These are phyloP conservation scores for Mycena chlorophos DNA, from an alignment of 768 basidiomycete species.

Conservation along the genomic window DNA sequence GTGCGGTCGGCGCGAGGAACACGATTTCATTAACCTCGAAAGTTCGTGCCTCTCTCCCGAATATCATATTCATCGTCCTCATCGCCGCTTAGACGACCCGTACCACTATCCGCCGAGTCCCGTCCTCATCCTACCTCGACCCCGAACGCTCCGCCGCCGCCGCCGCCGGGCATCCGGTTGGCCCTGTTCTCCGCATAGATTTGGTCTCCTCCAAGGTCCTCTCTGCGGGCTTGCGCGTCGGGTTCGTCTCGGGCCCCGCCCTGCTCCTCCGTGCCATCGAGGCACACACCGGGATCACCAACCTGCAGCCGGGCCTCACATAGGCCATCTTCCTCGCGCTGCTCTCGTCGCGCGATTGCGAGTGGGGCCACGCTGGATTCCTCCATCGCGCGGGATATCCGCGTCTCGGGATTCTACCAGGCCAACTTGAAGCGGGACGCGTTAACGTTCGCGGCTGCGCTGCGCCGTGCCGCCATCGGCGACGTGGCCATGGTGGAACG, in stretches of 20 bases:
- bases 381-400: conserved; percentile 61
- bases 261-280: conserved; percentile 62
- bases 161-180: conserved; percentile 52
- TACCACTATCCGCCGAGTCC: conserved; percentile 57
- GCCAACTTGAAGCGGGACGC: conserved; percentile 71
- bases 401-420: conserved; percentile 73
- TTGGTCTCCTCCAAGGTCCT: conserved; percentile 86
- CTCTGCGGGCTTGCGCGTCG: conserved; percentile 75
- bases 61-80: not conserved
- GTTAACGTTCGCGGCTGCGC: conserved; percentile 75
- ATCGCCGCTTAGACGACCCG: conserved; percentile 62
- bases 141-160: conserved; percentile 70
- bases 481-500: conserved; percentile 72
- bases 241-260: conserved; percentile 77
- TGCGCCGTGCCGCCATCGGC: conserved; percentile 72
- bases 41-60: conserved; percentile 50
- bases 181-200: conserved; percentile 85
- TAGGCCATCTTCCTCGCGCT: conserved; percentile 63
- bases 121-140: conserved; percentile 80
- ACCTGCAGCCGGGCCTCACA: conserved; percentile 67
- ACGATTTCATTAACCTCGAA: conserved; percentile 84
- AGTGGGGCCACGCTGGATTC: conserved; percentile 82
- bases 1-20: conserved; percentile 67
- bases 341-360: conserved; percentile 40
- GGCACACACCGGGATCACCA: conserved; percentile 61